Evolutionary conservation across 805 yeast genomes (phyloP), one percentile per base, ranked within the genome.

Genomic region (Candida railenensis): DNA sequence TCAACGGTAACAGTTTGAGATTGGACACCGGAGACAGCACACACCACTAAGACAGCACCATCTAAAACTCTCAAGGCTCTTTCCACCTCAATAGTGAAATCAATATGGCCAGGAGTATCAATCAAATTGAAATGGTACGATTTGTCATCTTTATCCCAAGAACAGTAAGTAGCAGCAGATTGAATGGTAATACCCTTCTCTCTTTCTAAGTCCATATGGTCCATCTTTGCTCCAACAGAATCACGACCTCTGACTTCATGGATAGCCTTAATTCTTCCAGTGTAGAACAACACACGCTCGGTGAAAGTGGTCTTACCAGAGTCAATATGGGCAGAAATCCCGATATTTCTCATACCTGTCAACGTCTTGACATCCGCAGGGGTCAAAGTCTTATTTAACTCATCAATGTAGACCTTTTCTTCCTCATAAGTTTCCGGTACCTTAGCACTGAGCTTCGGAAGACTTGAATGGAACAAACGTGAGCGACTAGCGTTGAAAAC

Each of bases 221-320:
- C 99, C 99, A 94, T 94, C 73, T 91, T 94, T 47, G 99, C 99
- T 50, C 99, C 99, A 48, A 94, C 98, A 55, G 90, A 85, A 66
- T 94, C 99, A 60, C 94, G 82, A 41, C 99, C 99, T 66, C 99
- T 80, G 40, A 88, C 97, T 69, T 91, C 98, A 62, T 91, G 98
- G 59, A 91, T 92, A 22, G 96, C 96, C 63, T 91, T 89, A 67
- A 94, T 94, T 63, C 99, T 81, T 49, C 99, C 99, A 2, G 99
- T 94, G 66, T 94, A 94, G 71, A 81, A 94, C 57, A 94, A 71
- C 28, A 94, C 99, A 66, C 99, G 87, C 71, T 94, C 99, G 14
- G 98, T 94, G 69, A 94, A 94, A 0, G 99, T 94, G 42, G 99
- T 94, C 63, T 94, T 94, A 49, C 99, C 99, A 3, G 97, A 89